Evolutionary conservation across 1,284 basidiomycete species (phyloP).

Genomic region (Ganoderma sp.): DNA sequence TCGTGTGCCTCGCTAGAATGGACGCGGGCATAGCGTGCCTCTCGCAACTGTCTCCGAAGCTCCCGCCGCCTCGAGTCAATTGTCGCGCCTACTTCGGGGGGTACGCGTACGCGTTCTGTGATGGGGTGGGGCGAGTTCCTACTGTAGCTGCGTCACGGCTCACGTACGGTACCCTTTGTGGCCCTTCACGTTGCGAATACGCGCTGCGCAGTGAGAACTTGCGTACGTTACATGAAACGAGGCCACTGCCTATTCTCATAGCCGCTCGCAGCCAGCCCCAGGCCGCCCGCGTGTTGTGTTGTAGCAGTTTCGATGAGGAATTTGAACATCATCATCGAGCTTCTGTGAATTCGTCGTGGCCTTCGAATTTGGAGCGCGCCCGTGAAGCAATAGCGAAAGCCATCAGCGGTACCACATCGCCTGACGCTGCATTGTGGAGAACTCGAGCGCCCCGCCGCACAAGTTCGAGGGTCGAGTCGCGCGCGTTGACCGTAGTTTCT

Average conservation of each 20-base stretch:
- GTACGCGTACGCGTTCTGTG: neutral
- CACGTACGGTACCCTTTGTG: neutral
- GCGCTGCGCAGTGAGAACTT: neutral
- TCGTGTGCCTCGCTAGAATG: neutral
- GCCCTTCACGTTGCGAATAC: neutral
- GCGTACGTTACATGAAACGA: neutral
- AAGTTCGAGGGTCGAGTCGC: too few relatives aligned
- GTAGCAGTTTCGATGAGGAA: neutral
- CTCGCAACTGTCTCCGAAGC: constrained; percentile 6
- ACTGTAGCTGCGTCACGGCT: neutral
- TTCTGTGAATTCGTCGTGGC: neutral
- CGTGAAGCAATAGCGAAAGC: neutral
- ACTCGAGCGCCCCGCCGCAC: too few relatives aligned
- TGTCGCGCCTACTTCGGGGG: neutral
- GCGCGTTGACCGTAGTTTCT: too few relatives aligned
- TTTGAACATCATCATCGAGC: neutral
- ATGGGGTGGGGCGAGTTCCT: neutral
- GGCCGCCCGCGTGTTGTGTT: neutral
- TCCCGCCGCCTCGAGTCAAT: neutral
- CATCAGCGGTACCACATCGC: neutral
- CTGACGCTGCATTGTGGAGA: neutral
- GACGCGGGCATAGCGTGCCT: neutral
- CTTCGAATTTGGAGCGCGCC: neutral
- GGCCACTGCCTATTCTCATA: neutral
- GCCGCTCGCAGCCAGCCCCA: too few relatives aligned